Evolutionary conservation across 2,329 filamentous ascomycete species (phyloP), one percentile per base, ranked within the genome.

Genomic region (Esteya vermicola): DNA sequence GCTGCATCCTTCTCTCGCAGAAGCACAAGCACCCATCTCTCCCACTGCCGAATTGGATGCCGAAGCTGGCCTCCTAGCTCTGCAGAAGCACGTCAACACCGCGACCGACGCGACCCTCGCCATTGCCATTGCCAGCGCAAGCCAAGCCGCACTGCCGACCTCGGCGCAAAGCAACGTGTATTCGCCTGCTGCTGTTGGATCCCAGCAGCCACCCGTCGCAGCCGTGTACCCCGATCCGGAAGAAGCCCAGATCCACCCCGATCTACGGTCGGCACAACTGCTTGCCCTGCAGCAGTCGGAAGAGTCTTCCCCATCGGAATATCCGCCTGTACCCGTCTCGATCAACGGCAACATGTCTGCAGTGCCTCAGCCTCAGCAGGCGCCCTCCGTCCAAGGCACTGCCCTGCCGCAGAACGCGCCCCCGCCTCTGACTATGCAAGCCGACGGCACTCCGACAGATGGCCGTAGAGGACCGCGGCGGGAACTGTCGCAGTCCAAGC

Each of bases 401-500:
- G 57, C 56, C 6, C 55, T 59, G 6, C 46, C 54, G 12, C 33
- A 36, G n/a, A 9, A 6, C 6, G 36, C 27, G 21, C 20, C 37
- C 1, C n/a, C 38, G 2, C 16, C 31, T 9, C 12, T 32, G 4
- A 6, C 38, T 14, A 23, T 33, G 20, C 26, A 30, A 6, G 25
- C 22, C 9, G 54, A 56, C 26, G 51, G 51, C 34, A 20, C 25
- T 13, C 47, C 49, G 5, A 48, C 63, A 48, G 61, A 82, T 47
- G 73, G 78, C 47, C 71, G 79, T 38, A 89, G 91, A 61, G 79
- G 79, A 12, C 93, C 94, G 61, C 75, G 91, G 61, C 75, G 91
- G 40, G 89, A 95, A 61, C 65, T 98, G 45, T 95, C 88, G 21
- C 91, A 88, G 33, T 94, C 86, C 28, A 98, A 96, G 65, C 81